Evolutionary conservation across 2,329 filamentous ascomycete species (phyloP).

Genomic region (Madurella mycetomatis): DNA sequence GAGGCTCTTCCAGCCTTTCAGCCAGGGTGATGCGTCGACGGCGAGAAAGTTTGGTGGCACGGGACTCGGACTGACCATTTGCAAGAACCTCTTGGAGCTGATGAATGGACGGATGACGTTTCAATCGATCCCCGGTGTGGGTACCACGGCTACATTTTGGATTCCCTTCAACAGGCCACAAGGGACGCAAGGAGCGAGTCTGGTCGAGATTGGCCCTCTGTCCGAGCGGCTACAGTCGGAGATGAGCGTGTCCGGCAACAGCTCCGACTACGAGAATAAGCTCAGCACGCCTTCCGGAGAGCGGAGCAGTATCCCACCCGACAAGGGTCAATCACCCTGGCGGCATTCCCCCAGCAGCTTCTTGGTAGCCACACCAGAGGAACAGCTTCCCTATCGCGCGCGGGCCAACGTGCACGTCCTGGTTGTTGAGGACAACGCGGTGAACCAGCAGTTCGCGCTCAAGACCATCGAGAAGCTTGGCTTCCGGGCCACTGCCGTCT

Average conservation of each 20-base stretch:
- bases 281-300: slow-evolving; percentile 40
- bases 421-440: slow-evolving; percentile 72
- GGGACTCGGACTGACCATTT: slow-evolving; percentile 73
- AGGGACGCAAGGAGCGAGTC: slow-evolving; percentile 40
- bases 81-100: slow-evolving; percentile 72
- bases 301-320: slow-evolving; percentile 20
- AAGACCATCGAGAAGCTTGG: slow-evolving; percentile 71
- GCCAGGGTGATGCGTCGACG: slow-evolving; percentile 75
- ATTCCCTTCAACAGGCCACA: slow-evolving; percentile 72
- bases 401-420: slow-evolving; percentile 64
- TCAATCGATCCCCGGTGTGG: slow-evolving; percentile 60
- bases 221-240: slow-evolving; percentile 64
- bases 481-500: slow-evolving; percentile 65
- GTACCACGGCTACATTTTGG: slow-evolving; percentile 71
- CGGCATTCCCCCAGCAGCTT: slow-evolving; percentile 34
- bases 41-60: slow-evolving; percentile 75
- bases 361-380: slow-evolving; percentile 30
- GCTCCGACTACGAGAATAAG: slow-evolving; percentile 56
- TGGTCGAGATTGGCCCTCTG: slow-evolving; percentile 60
- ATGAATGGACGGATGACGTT: slow-evolving; percentile 74
- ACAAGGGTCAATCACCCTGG: slow-evolving; percentile 29
- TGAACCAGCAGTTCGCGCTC: slow-evolving; percentile 46
- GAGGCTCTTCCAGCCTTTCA: slow-evolving; percentile 73
- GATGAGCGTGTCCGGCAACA: slow-evolving; percentile 61
- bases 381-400: slow-evolving; percentile 52